These are phyloP conservation scores for Periconia macrospinosa DNA, from an alignment of 2,329 filamentous ascomycete genomes.

Conservation along the genomic window DNA sequence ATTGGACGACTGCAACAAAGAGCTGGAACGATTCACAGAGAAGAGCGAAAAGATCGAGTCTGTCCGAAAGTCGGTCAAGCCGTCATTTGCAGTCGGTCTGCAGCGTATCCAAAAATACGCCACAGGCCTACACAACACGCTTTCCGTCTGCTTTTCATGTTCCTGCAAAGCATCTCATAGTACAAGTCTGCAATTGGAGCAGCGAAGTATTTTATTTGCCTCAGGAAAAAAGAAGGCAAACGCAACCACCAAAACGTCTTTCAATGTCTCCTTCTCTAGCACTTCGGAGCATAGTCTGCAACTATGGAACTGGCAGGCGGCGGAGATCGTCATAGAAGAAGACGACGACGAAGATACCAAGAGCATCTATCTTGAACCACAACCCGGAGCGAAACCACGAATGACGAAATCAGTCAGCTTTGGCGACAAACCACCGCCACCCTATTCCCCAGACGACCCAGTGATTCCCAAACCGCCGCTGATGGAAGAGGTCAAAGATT, in stretches of 20 bases:
- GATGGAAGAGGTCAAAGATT: conserved; percentile 36
- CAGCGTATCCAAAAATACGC: conserved; percentile 40
- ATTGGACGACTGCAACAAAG: conserved; percentile 42
- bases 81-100: conserved; percentile 35
- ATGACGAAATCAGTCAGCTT: conserved; percentile 40
- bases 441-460: conserved; percentile 32
- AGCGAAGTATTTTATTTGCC: conserved; percentile 28
- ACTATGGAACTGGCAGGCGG: conserved; percentile 36
- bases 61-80: conserved; percentile 35
- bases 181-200: conserved; percentile 38
- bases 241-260: conserved; percentile 24
- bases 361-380: background rate
- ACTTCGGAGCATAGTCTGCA: conserved; percentile 10
- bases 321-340: conserved; percentile 36
- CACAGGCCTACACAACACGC: conserved; percentile 31
- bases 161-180: conserved; percentile 35
- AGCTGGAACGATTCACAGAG: conserved; percentile 42
- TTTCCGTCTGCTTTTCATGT: conserved; percentile 37
- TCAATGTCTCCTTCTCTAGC: conserved; percentile 38
- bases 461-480: conserved; percentile 6
- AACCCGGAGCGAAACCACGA: conserved; percentile 5
- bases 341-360: conserved; percentile 22
- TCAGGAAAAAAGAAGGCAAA: conserved; percentile 11
- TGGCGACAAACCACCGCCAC: conserved; percentile 28
- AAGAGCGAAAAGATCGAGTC: conserved; percentile 42